Base-by-base conservation (phyloP, 345 rosid genomes). In the Firmiana major region DNA sequence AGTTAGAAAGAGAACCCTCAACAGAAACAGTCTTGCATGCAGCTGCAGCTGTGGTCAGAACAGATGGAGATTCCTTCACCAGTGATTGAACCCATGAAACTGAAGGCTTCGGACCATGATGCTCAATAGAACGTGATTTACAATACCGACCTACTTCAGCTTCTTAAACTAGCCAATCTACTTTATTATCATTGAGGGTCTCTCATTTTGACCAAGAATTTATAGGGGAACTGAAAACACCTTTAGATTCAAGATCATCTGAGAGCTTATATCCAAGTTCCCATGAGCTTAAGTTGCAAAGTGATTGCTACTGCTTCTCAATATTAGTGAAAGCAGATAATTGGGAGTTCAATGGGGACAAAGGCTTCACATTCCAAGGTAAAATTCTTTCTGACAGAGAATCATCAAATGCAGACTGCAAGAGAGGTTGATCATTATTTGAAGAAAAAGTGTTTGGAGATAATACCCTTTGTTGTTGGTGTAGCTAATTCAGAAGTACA, bases 21-120 rank as follows among this genome's bases (percentile, higher is more conserved):
- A 81, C 78, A 9, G 84, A 63, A 65, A 65, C 26, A 4, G 26
- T 38, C 48, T 2, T 19, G 70, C 43, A 9, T 0, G 83, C 49
- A 26, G 78, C 75, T 59, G 72, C 79, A n/a, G 17, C 15, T 0
- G 81, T 65, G 46, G 16, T 55, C 60, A 0, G 80, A 72, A 28
- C 86, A 48, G 87, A 80, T 36, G 88, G 87, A 62, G 90, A 88
- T 64, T 86, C 87, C 68, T 86, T 88, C 42, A 84, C 87, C 4
- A 84, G 81, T 3, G 87, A 86, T 53, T 86, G 89, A 34, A 83
- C 87, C 89, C 86, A 86, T 0, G 90, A 79, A 28, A 86, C 48
- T 76, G 86, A 86, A 58, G 89, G 86, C 79, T 84, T 86, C 48
- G 79, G 86, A 11, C 74, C 84, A 58, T 70, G 70, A 53, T 63